phyloP scores from a whole-genome alignment of 129 eudicot genomes.

The Tanacetum coccineum region DNA sequence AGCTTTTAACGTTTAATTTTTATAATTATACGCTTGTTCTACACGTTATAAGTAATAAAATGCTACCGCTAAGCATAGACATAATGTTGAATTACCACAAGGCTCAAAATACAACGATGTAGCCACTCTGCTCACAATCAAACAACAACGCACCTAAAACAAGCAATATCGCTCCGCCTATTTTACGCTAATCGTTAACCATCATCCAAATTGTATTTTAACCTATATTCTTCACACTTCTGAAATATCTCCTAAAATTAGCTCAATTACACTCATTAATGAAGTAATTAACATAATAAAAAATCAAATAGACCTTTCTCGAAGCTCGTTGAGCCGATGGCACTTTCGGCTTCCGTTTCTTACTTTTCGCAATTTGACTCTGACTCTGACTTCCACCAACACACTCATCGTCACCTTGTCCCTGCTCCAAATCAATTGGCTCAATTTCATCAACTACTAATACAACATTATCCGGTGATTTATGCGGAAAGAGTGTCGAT shows the following conservation, averaged over 20 bases:
- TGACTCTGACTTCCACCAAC: slow-evolving; percentile 27
- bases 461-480: slow-evolving; percentile 31
- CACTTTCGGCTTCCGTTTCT: slow-evolving; percentile 40
- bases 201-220: neutral
- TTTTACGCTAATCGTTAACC: neutral
- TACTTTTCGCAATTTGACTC: slow-evolving; percentile 25
- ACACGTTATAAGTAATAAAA: no score
- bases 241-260: neutral
- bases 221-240: neutral
- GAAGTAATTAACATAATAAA: neutral
- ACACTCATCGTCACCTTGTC: slow-evolving; percentile 41
- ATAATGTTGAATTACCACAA: no score
- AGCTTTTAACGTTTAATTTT: no score
- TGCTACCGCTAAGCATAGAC: no score
- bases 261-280: slow-evolving; percentile 8
- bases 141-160: no score
- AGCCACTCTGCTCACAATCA: no score
- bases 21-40: no score
- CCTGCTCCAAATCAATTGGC: slow-evolving; percentile 31
- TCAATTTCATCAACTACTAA: slow-evolving; percentile 29
- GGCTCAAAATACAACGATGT: no score
- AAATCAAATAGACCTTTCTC: slow-evolving; percentile 33
- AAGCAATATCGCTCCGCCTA: no score
- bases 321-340: slow-evolving; percentile 24
- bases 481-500: slow-evolving; percentile 66